Conservation (phyloP, 495 filamentous ascomycete species). For the Daldinia bambusicola region DNA sequence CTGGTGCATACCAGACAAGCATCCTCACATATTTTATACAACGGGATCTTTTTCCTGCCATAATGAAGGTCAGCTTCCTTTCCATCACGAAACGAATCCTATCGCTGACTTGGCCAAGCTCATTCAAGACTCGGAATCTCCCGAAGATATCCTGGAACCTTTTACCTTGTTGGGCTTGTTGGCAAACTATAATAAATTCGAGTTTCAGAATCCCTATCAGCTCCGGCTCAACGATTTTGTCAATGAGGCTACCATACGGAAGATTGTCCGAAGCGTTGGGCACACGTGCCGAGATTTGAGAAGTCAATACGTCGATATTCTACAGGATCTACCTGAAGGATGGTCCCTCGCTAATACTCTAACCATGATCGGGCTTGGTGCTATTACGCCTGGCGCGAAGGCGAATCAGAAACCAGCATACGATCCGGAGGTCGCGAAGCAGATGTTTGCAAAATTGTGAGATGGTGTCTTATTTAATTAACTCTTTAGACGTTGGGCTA, state of each 20-base stretch:
- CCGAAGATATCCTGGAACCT: slow-evolving; percentile 71
- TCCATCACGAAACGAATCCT: neutral
- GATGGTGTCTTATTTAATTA: slow-evolving; percentile 26
- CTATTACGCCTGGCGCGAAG: slow-evolving; percentile 74
- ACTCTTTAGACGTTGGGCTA: slow-evolving; percentile 27
- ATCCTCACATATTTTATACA: slow-evolving; percentile 95
- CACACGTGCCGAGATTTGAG: slow-evolving; percentile 71
- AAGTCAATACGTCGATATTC: slow-evolving; percentile 84
- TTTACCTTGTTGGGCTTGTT: slow-evolving; percentile 88
- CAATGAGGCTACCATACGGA: slow-evolving; percentile 86
- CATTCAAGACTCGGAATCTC: slow-evolving; percentile 80
- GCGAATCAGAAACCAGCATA: slow-evolving; percentile 66
- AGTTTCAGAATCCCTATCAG: slow-evolving; percentile 97
- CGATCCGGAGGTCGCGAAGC: slow-evolving; percentile 77
- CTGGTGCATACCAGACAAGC: slow-evolving; percentile 92
- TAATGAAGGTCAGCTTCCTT: slow-evolving; percentile 81
- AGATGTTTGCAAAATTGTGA: slow-evolving; percentile 73
- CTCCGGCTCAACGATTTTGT: slow-evolving; percentile 97
- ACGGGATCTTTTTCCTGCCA: slow-evolving; percentile 88
- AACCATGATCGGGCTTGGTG: slow-evolving; percentile 83
- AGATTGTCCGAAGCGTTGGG: slow-evolving; percentile 80
- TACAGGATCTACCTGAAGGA: slow-evolving; percentile 90
- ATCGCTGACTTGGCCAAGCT: slow-evolving; percentile 63
- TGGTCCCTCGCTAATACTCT: slow-evolving; percentile 86
- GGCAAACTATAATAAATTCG: slow-evolving; percentile 99